A percentile compares a stretch with the other conserved stretches of the same genome.
Evolutionary conservation across 2,329 filamentous ascomycete genomes (phyloP).

Genomic region (Cercospora sp.): DNA sequence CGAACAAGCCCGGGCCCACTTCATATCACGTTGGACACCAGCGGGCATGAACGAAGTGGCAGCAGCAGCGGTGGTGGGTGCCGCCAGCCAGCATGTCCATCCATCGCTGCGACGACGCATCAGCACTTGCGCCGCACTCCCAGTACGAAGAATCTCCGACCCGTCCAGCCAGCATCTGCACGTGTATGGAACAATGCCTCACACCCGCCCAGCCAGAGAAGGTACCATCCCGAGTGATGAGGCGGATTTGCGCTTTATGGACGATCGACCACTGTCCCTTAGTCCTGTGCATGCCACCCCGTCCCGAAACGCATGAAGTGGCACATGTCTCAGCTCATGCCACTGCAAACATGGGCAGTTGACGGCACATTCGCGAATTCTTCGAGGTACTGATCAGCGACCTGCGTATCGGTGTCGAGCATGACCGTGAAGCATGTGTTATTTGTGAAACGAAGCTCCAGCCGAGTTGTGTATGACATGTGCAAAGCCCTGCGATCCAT

Average conservation of each 20-base stretch:
- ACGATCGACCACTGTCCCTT: constrained; percentile 2
- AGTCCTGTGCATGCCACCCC: constrained; percentile 3
- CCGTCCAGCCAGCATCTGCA: background rate
- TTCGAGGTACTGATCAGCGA: constrained; percentile 3
- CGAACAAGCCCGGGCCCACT: background rate
- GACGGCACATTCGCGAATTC: background rate
- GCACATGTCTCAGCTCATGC: constrained; percentile 11
- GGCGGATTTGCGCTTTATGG: background rate
- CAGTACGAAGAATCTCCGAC: background rate
- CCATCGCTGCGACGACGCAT: constrained; percentile 14
- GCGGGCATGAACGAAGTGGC: background rate
- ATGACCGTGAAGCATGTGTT: constrained; percentile 7
- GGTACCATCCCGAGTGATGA: background rate
- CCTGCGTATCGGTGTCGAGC: constrained; percentile 1
- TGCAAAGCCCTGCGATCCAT: background rate
- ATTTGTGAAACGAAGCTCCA: constrained; percentile 9
- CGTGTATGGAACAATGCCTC: background rate
- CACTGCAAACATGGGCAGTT: background rate
- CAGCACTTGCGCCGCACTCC: background rate
- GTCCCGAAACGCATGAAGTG: constrained; percentile 9
- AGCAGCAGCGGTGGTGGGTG: background rate
- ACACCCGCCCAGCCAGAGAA: background rate
- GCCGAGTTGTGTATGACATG: constrained; percentile 12
- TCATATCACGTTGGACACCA: constrained; percentile 7
- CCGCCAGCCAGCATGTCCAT: constrained; percentile 17